Conservation (phyloP, 352 stramenopile genomes). For the Hyaloperonospora arabidopsidis region DNA sequence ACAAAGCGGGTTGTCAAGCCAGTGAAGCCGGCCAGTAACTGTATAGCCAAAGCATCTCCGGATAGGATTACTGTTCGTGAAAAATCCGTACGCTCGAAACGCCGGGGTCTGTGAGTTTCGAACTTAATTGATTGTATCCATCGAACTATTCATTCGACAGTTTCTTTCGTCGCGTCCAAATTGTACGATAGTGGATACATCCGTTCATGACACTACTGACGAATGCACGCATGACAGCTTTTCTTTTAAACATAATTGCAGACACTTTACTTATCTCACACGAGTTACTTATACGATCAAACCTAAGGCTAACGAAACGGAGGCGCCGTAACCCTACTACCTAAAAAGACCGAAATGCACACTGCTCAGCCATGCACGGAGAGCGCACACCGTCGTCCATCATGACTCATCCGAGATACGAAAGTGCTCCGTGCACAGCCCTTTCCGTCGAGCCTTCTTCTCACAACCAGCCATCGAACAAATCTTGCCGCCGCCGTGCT, state of each 20-base stretch:
- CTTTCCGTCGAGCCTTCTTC: conserved; percentile 79
- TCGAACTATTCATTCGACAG: no score
- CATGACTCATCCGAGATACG: conserved; percentile 36
- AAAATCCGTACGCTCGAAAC: no score
- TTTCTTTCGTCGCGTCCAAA: no score
- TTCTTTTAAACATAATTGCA: neutral
- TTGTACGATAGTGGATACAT: no score
- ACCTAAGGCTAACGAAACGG: conserved; percentile 22
- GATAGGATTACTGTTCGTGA: no score
- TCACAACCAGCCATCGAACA: conserved; percentile 66
- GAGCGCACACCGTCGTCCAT: conserved; percentile 12
- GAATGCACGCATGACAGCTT: neutral
- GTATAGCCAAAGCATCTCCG: no score
- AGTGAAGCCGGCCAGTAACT: no score
- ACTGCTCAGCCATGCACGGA: conserved; percentile 17
- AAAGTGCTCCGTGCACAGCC: conserved; percentile 77
- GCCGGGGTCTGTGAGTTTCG: no score
- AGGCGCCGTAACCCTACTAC: conserved; percentile 1
- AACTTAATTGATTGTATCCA: no score
- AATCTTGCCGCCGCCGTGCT: conserved; percentile 76
- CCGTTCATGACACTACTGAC: neutral
- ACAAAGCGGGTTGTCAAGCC: no score
- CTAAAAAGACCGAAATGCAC: conserved; percentile 23
- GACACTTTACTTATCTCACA: conserved; percentile 19
- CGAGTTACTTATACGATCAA: conserved; percentile 27